A percentile compares a stretch with the other conserved stretches of the same genome.
These are phyloP conservation scores for Cichorium intybus DNA, from an alignment of 140 eudicot species.

Conservation along the genomic window DNA sequence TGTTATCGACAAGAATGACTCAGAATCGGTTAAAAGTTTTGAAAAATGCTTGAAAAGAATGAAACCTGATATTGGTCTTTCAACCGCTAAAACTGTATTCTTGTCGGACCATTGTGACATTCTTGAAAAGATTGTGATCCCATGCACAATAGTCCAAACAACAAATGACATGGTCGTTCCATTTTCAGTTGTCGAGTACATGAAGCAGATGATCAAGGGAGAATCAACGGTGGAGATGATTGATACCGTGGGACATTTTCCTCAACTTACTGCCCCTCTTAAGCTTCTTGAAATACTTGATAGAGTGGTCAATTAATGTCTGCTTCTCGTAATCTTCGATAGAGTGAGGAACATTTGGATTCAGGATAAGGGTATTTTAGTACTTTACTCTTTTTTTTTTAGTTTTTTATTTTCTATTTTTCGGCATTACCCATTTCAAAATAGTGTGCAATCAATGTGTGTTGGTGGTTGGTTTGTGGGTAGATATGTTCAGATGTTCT, in stretches of 20 bases:
- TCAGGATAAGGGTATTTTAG: conserved; percentile 7
- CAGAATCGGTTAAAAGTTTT: conserved; percentile 30
- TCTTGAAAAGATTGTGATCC: conserved; percentile 58
- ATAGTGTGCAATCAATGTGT: conserved; percentile 25
- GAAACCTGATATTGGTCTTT: conserved; percentile 56
- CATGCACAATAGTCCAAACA: conserved; percentile 72
- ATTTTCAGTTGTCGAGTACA: conserved; percentile 48
- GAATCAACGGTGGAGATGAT: conserved; percentile 55
- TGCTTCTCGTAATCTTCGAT: conserved; percentile 37
- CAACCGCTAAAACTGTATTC: conserved; percentile 67
- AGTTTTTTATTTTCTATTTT: conserved; percentile 10
- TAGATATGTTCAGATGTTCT: conserved; percentile 24
- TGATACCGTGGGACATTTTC: conserved; percentile 77
- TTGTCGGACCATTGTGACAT: conserved; percentile 53
- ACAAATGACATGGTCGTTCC: conserved; percentile 68
- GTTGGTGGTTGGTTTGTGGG: conserved; percentile 19
- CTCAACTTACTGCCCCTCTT: conserved; percentile 66
- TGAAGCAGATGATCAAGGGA: conserved; percentile 55
- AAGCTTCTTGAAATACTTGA: conserved; percentile 59
- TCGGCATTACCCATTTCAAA: conserved; percentile 8
- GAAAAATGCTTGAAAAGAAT: conserved; percentile 44
- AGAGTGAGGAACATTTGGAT: conserved; percentile 13
- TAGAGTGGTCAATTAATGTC: conserved; percentile 31
- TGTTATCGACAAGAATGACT: conserved; percentile 52
- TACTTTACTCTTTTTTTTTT: neutral